Evolutionary conservation across 495 filamentous ascomycete genomes (phyloP), one percentile per base, ranked within the genome.

Genomic region (Penicillium ucsense): DNA sequence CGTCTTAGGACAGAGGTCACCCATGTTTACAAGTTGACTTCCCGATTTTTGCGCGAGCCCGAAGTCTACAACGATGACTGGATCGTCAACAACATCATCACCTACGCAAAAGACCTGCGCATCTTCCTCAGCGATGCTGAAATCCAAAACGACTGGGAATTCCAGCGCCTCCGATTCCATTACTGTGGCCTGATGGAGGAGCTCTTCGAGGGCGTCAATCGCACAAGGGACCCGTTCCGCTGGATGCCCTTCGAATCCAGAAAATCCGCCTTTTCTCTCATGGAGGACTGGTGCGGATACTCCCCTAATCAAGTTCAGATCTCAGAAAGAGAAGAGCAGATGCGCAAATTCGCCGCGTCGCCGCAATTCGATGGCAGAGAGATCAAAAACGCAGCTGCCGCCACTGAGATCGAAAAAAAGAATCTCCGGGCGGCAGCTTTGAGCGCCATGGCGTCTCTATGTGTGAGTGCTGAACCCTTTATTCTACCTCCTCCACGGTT

Each of bases 271-370:
- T 98, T 97, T 59, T 83, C 90, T 4, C 66, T 97, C 32, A 97
- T 98, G 89, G 91, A 97, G 61, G 91, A 97, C 47, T 98, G 92
- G 92, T 97, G 94, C 67, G 92, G 94, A 0, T 94, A 92, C 62
- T 94, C 92, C 0, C 88, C 92, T 5, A 95, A 96, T 61, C 89
- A 90, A 57, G 66, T 70, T 32, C 85, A 89, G 48, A 87, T 94
- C 34, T 79, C 81, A 10, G 80, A 86, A 48, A 75, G 89, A 46
- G 92, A 96, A 71, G 85, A 94, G 45, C 84, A 76, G 39, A 94
- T 96, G 86, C 74, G 86, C 49, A 84, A 88, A 54, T 85, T 83
- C 20, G 73, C 89, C 40, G 80, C 92, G 31, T 68, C 78, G n/a
- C 76, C 80, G 9, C 76, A 79, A 45, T 72, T 75, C 34, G 80